Percentiles rank a stretch among this genome's conserved stretches.
Evolutionary conservation across 2,329 filamentous ascomycete species (phyloP).

Genomic region (Pestalotiopsis sp.): DNA sequence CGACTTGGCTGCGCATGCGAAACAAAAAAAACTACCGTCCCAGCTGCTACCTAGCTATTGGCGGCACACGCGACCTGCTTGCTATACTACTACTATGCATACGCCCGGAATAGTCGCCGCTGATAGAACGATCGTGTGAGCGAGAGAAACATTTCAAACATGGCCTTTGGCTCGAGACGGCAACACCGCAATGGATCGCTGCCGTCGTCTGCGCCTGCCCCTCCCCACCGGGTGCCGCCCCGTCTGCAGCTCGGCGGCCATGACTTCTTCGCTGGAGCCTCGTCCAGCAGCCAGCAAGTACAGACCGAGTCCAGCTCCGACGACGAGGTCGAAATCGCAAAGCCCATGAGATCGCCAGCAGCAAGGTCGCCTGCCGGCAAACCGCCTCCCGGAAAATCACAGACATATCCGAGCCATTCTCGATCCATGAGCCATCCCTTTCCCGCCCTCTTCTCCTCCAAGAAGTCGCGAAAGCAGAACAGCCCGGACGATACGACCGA

Average conservation of each 20-base stretch:
- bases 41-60: background rate
- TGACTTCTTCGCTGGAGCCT: conserved; percentile 18
- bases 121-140: background rate
- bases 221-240: conserved; percentile 24
- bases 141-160: background rate
- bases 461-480: conserved; percentile 53
- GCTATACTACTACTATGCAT: background rate
- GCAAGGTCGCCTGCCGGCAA: background rate
- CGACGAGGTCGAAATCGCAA: conserved; percentile 28
- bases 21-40: too few relatives aligned
- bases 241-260: conserved; percentile 27
- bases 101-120: background rate
- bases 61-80: background rate
- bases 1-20: background rate
- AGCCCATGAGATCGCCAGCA: conserved; percentile 7
- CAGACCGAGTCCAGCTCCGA: conserved; percentile 37
- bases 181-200: background rate
- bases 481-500: conserved; percentile 45
- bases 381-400: background rate
- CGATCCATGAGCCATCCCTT: conserved; percentile 83
- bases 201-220: conserved; percentile 4
- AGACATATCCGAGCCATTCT: conserved; percentile 41
- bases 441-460: conserved; percentile 67
- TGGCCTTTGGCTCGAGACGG: conserved; percentile 10
- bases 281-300: conserved; percentile 22